Percentiles rank a stretch among this genome's conserved stretches.
phyloP scores from a whole-genome alignment of 192 early-diverging fungal species.

The Oehlia diaphana region DNA sequence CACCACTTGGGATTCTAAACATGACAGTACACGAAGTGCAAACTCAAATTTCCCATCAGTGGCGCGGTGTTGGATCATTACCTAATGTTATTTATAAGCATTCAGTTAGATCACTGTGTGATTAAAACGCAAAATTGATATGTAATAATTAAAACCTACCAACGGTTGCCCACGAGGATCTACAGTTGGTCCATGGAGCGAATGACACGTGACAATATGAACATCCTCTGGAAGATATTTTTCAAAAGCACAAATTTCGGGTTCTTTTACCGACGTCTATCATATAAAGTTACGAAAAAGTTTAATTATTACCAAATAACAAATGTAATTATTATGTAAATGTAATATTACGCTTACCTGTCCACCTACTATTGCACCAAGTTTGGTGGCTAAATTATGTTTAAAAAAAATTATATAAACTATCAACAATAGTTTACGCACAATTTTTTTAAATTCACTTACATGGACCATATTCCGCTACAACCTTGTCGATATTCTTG shows the following conservation, averaged over 20 bases:
- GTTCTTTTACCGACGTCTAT: constrained; percentile 92
- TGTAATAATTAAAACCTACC: constrained; percentile 41
- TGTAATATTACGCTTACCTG: constrained; percentile 47
- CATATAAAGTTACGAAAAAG: background rate
- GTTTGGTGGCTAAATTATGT: constrained; percentile 66
- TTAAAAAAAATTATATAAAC: constrained; percentile 4
- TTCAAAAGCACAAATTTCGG: constrained; percentile 90
- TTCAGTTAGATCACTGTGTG: too few relatives aligned
- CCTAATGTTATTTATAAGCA: constrained; percentile 22
- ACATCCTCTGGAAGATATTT: constrained; percentile 85
- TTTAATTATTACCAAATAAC: background rate
- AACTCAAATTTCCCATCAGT: constrained; percentile 57
- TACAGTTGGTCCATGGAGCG: constrained; percentile 92
- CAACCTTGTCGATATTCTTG: constrained; percentile 77
- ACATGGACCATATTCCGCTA: too few relatives aligned
- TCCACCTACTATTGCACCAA: constrained; percentile 88
- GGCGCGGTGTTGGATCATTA: constrained; percentile 79
- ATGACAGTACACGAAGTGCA: constrained; percentile 64
- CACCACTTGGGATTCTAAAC: constrained; percentile 80
- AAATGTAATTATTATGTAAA: background rate
- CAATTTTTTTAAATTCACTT: background rate
- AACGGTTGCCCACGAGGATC: constrained; percentile 78
- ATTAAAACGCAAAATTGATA: too few relatives aligned
- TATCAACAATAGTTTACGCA: background rate
- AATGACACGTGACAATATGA: constrained; percentile 92